Percentiles rank a stretch among this genome's conserved stretches.
These are phyloP conservation scores for Carex scoparia DNA, from an alignment of 176 grass and related monocot genomes.

Conservation along the genomic window DNA sequence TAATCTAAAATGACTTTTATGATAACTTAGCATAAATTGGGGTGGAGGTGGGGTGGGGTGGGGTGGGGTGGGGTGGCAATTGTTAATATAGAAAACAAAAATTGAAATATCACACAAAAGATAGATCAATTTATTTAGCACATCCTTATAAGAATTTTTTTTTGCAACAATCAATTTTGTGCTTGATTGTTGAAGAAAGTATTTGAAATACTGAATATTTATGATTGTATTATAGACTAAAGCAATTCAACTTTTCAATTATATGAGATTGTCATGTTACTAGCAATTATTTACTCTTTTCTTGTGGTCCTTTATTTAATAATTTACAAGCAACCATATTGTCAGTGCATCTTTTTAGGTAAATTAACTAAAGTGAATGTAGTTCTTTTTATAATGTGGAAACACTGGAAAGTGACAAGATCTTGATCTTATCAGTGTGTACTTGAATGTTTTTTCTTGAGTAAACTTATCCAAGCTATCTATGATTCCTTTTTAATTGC, in stretches of 20 bases:
- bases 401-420: neutral
- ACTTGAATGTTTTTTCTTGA: slow-evolving; percentile 15
- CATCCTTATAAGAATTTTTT: neutral
- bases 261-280: neutral
- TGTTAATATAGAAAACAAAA: neutral
- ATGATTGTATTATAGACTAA: neutral
- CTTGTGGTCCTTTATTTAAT: slow-evolving; percentile 1
- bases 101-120: neutral
- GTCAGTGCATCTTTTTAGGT: neutral
- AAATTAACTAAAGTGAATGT: slow-evolving; percentile 7
- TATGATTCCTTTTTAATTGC: slow-evolving; percentile 4
- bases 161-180: neutral
- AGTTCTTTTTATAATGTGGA: neutral
- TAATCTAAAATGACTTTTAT: neutral
- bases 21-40: neutral
- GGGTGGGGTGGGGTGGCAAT: too few species aligned
- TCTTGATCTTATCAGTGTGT: slow-evolving; percentile 11
- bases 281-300: neutral
- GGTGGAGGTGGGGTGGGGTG: too few species aligned
- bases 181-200: neutral
- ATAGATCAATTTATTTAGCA: neutral
- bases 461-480: neutral
- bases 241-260: slow-evolving; percentile 7
- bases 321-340: slow-evolving; percentile 15
- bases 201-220: neutral